Conservation (phyloP, 805 yeast species). For the Lipomyces spencermartinsiae region DNA sequence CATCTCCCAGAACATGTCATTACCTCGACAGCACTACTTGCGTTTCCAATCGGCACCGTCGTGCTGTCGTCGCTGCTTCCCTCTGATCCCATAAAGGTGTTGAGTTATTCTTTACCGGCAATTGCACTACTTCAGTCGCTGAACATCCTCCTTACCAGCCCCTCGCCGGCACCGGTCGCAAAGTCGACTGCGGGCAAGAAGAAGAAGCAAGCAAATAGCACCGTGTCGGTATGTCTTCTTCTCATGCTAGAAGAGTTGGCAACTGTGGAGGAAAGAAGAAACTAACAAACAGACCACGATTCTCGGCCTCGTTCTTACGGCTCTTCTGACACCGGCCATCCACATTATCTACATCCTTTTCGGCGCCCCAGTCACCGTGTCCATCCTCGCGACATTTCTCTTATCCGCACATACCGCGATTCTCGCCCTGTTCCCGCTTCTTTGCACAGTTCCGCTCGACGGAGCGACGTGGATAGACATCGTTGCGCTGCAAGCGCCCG, state of each 20-base stretch:
- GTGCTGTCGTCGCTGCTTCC: slow-evolving; percentile 39
- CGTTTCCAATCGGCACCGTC: slow-evolving; percentile 30
- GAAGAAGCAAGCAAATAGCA: slow-evolving; percentile 10
- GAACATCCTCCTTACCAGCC: not conserved
- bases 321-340: slow-evolving; percentile 40
- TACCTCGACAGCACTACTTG: slow-evolving; percentile 14
- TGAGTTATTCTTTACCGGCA: slow-evolving; percentile 5
- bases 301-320: slow-evolving; percentile 27
- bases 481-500: slow-evolving; percentile 42
- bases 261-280: not conserved
- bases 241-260: not conserved
- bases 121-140: slow-evolving; percentile 1
- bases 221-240: slow-evolving; percentile 5
- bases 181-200: slow-evolving; percentile 3
- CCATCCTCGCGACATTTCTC: slow-evolving; percentile 60
- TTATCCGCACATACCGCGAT: slow-evolving; percentile 67
- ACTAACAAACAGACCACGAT: slow-evolving; percentile 16
- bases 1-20: not conserved
- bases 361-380: slow-evolving; percentile 78
- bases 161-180: not conserved
- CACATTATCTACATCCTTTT: slow-evolving; percentile 59
- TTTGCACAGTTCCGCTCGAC: slow-evolving; percentile 60
- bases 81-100: slow-evolving; percentile 9
- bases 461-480: slow-evolving; percentile 53
- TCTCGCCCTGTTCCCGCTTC: slow-evolving; percentile 67